Conservation (phyloP, 2,329 filamentous ascomycete species). For the Rhynchosporium secalis region DNA sequence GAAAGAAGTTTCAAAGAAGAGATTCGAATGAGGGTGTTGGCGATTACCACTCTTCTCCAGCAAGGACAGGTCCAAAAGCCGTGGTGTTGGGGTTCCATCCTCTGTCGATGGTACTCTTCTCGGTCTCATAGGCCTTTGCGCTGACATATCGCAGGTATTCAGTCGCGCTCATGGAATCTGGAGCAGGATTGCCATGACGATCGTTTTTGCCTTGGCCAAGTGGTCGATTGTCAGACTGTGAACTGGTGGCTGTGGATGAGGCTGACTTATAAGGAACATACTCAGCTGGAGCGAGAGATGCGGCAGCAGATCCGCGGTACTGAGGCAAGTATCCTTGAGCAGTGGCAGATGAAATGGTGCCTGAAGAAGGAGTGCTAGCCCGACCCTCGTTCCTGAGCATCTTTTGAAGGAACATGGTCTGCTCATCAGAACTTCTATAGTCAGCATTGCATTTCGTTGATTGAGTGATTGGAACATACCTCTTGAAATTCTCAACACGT, state of each 20-base stretch:
- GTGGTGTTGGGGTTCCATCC: constrained; percentile 27
- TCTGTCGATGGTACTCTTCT: constrained; percentile 24
- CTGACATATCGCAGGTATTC: constrained; percentile 33
- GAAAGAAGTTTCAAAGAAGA: not conserved
- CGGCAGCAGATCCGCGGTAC: constrained; percentile 38
- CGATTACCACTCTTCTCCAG: constrained; percentile 17
- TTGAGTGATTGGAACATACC: constrained; percentile 24
- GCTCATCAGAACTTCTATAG: constrained; percentile 31
- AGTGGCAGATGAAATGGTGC: constrained; percentile 37
- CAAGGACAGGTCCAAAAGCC: constrained; percentile 23
- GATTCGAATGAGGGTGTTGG: not conserved
- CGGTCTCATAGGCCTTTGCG: constrained; percentile 28
- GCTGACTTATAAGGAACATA: constrained; percentile 14
- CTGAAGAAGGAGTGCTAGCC: constrained; percentile 34
- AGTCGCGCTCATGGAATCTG: constrained; percentile 28
- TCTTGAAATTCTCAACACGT: constrained; percentile 33
- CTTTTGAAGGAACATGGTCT: constrained; percentile 38
- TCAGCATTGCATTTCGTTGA: constrained; percentile 2
- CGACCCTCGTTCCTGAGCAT: constrained; percentile 36
- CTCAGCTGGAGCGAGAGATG: constrained; percentile 37
- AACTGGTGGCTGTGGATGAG: constrained; percentile 14
- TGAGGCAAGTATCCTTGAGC: constrained; percentile 40
- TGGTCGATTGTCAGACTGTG: constrained; percentile 30
- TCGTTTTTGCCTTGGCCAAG: constrained; percentile 18
- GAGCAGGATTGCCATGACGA: constrained; percentile 8